Conservation (phyloP, 345 rosid species). For the Anacardium occidentale region DNA sequence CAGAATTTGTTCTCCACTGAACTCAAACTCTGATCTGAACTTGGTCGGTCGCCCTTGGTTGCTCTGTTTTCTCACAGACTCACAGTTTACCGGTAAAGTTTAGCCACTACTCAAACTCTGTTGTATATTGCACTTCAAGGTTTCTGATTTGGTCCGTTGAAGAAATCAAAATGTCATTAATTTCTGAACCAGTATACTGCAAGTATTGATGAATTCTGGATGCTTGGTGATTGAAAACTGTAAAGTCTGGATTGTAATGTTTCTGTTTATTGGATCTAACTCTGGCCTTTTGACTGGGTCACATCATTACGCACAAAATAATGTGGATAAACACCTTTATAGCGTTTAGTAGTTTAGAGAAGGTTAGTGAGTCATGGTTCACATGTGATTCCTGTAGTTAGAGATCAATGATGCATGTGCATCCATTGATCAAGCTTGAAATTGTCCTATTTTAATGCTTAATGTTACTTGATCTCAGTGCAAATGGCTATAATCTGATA, state of each 20-base stretch:
- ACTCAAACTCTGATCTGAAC: no score
- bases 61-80: no score
- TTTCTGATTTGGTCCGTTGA: slow-evolving; percentile 2
- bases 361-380: slow-evolving; percentile 28
- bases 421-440: slow-evolving; percentile 25
- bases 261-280: slow-evolving; percentile 42
- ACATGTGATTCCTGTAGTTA: slow-evolving; percentile 26
- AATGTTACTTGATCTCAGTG: slow-evolving; percentile 16
- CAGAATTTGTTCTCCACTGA: no score
- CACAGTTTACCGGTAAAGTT: no score
- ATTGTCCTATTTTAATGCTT: slow-evolving; percentile 18
- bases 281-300: slow-evolving; percentile 34
- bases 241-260: not conserved
- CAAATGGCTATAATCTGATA: slow-evolving; percentile 21
- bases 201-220: not conserved
- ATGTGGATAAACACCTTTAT: slow-evolving; percentile 15
- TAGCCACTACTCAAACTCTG: no score
- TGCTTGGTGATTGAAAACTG: not conserved
- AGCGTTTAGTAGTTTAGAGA: slow-evolving; percentile 23
- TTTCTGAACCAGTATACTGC: not conserved
- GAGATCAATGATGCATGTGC: slow-evolving; percentile 42
- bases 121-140: not conserved
- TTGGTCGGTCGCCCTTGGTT: no score
- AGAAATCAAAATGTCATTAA: slow-evolving; percentile 11
- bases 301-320: slow-evolving; percentile 18